phyloP scores from a whole-genome alignment of 2,329 filamentous ascomycete species.

The Neonectria faginata region DNA sequence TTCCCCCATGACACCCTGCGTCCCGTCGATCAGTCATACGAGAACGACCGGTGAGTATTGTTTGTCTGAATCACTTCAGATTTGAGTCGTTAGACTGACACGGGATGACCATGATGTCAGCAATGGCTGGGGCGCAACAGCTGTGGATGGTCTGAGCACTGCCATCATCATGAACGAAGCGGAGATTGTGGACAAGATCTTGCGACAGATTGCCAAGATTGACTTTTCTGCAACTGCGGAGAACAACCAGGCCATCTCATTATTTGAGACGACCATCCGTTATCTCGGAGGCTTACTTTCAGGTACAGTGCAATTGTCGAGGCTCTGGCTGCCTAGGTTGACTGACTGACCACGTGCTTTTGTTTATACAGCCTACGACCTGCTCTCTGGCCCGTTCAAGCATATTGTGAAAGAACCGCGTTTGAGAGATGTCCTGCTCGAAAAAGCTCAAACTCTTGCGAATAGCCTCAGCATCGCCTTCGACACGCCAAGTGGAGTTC shows the following conservation, averaged over 20 bases:
- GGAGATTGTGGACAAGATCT: conserved; percentile 34
- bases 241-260: conserved; percentile 21
- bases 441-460: conserved; percentile 21
- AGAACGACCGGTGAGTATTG: conserved; percentile 32
- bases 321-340: background rate
- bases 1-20: conserved; percentile 35
- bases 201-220: conserved; percentile 28
- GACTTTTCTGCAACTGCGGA: conserved; percentile 32
- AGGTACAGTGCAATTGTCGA: conserved; percentile 8
- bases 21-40: conserved; percentile 24
- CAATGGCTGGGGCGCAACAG: conserved; percentile 40
- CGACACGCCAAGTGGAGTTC: conserved; percentile 36
- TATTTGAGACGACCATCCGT: conserved; percentile 37
- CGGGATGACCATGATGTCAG: conserved; percentile 9
- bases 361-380: conserved; percentile 30
- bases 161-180: conserved; percentile 37
- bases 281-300: conserved; percentile 37
- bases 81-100: no score
- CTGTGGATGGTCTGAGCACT: conserved; percentile 36
- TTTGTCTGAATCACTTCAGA: background rate
- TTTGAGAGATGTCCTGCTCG: conserved; percentile 2
- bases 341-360: background rate
- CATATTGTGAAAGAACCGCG: conserved; percentile 12
- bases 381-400: conserved; percentile 30
- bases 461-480: conserved; percentile 36